Base-by-base conservation (phyloP, 2,329 filamentous ascomycete species). In the Neophaeococcomyces aloes region DNA sequence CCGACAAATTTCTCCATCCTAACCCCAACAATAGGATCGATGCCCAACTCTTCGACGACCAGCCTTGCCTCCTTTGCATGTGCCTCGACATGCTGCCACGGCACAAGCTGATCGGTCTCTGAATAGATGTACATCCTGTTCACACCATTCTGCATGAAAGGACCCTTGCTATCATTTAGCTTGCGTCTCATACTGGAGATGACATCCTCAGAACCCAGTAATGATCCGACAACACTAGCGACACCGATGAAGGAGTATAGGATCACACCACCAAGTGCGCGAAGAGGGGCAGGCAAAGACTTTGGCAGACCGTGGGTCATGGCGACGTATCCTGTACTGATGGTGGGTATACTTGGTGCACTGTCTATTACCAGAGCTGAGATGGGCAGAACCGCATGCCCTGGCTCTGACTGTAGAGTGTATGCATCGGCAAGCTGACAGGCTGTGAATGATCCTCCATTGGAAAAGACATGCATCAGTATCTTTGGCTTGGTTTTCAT, bases 121-220 rank as follows among this genome's bases (percentile, higher is more conserved):
- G 70, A 67, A 47, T 75, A 78, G 14, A 77, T 50, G 48, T 77
- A 78, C 13, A 65, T 59, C 27, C 74, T 62, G 14, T 65, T 59
- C 3, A 60, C 61, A 56, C 74, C 17, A 62, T 56, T 37, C 70
- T 70, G 43, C 69, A 60, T 38, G 60, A 59, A 45, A 57, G 55
- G 13, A 56, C 62, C 48, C 64, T 50, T 58, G 27, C 61, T 55
- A 48, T 56, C 59, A 42, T 48, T 59, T 43, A 56, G 54, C 50
- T 33, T 57, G 53, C 36, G 63, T 1, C 58, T 39, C 21, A 59
- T 41, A n/a, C 62, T 27, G 6, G 59, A 45, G 18, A 56, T 56
- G 43, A 60, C 8, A 53, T 51, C 18, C 27, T 41, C 38, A 4
- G 21, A 11, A 3, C 25, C 27, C 6, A 19, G 7, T 5, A 41